Evolutionary conservation across 129 eudicot species (phyloP), one percentile per base, ranked within the genome.

Genomic region (Erigeron canadensis): DNA sequence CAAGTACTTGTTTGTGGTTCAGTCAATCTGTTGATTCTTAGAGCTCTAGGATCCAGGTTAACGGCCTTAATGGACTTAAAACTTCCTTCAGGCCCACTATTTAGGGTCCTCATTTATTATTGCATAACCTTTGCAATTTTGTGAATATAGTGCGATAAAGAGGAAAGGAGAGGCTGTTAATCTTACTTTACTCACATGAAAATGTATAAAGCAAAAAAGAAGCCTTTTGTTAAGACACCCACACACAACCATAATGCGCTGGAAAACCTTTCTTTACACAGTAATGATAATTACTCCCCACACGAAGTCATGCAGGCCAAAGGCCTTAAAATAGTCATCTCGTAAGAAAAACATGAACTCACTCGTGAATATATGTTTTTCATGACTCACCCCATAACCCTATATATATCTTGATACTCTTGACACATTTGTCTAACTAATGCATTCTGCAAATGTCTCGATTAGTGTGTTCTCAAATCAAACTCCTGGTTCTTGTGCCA

Each of bases 321-420:
- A 66, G 58, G 77, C 81, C 80, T 53, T 65, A 78, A 56, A 78
- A 57, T 16, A 57, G 21, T n/a, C 22, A 12, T 3, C 72, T 34
- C 44, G 61, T 74, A 74, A 65, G 86, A 65, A 78, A 76, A 85
- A 79, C 87, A 76, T 85, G 90, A 82, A 69, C 70, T 23, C 81
- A 47, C 60, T 74, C 65, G 65, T 75, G 56, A 39, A 38, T 22
- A 72, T 43, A 17, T 22, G 44, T 59, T 55, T 15, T 11, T 69
- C 7, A 21, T 65, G 40, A 47, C 68, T 22, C 28, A 19, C 62
- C 72, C 28, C 28, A 28, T 51, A 18, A 10, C 69, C 18, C 17
- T 82, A 82, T 82, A 82, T 65, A 85, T 78, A 71, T 53, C 45
- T n/a, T 39, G 19, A 38, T 22, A 18, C 15, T 66, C 40, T 43